Percentiles rank a stretch among this genome's conserved stretches.
These are phyloP conservation scores for Ogataea sp. DNA, from an alignment of 805 yeast species.

Conservation along the genomic window DNA sequence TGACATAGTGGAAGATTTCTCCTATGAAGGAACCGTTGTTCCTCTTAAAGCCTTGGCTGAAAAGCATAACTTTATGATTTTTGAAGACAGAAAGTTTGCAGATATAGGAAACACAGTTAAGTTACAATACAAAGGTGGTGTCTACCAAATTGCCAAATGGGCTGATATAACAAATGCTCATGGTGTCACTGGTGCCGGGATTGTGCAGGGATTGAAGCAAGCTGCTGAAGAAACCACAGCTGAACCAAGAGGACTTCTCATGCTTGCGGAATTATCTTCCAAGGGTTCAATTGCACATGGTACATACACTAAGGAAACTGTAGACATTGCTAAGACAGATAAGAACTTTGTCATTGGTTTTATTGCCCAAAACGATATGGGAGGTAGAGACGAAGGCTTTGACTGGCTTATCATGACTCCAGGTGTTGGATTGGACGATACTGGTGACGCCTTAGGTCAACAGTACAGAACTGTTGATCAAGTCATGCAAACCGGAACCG, in stretches of 20 bases:
- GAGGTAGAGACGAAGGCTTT: slow-evolving; percentile 73
- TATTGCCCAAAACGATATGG: slow-evolving; percentile 88
- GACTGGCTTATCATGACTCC: slow-evolving; percentile 98
- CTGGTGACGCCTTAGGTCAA: slow-evolving; percentile 93
- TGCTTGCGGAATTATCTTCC: slow-evolving; percentile 93
- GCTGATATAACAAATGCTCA: slow-evolving; percentile 97
- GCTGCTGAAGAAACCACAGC: slow-evolving; percentile 63
- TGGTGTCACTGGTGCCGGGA: slow-evolving; percentile 93
- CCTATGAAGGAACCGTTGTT: slow-evolving; percentile 66
- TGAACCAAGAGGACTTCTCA: slow-evolving; percentile 83
- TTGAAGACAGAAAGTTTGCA: slow-evolving; percentile 97
- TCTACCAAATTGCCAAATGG: slow-evolving; percentile 86
- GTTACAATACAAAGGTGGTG: slow-evolving; percentile 86
- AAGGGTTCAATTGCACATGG: slow-evolving; percentile 93
- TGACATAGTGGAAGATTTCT: slow-evolving; percentile 85
- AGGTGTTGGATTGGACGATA: slow-evolving; percentile 96
- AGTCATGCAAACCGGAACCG: slow-evolving; percentile 81
- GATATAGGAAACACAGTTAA: slow-evolving; percentile 98
- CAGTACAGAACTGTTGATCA: slow-evolving; percentile 90
- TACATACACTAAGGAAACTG: slow-evolving; percentile 78
- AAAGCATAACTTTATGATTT: slow-evolving; percentile 83
- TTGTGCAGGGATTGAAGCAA: slow-evolving; percentile 78
- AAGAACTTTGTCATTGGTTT: slow-evolving; percentile 91
- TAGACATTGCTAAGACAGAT: slow-evolving; percentile 79
- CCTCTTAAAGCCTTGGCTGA: slow-evolving; percentile 68